Conservation (phyloP, 306 rosid genomes). For the Astragalus membranaceus region DNA sequence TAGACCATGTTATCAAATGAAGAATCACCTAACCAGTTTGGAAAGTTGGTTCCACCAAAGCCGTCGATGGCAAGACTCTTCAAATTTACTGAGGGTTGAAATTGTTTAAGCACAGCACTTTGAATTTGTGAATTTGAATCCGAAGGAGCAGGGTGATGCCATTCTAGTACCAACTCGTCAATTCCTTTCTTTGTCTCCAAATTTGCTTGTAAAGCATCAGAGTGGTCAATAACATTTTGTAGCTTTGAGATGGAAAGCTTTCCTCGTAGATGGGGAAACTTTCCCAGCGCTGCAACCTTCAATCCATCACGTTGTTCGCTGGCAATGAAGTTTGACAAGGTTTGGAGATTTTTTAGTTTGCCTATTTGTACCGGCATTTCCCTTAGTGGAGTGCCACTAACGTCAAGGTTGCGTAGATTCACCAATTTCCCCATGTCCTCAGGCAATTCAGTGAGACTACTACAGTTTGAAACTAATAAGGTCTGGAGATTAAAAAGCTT, state of each 20-base stretch:
- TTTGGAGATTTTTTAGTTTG: not conserved
- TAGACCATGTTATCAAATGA: not conserved
- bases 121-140: not conserved
- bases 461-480: not conserved
- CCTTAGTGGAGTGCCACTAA: not conserved
- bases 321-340: not conserved
- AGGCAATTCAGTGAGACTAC: not conserved
- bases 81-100: not conserved
- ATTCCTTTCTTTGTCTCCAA: not conserved
- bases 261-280: not conserved
- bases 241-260: not conserved
- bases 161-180: not conserved
- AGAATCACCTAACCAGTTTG: not conserved
- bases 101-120: not conserved
- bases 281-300: not conserved
- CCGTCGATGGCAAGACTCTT: not conserved
- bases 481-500: constrained; percentile 19
- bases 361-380: not conserved
- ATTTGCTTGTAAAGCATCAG: not conserved
- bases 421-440: not conserved
- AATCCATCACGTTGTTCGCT: not conserved
- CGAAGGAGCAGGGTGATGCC: not conserved
- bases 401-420: not conserved
- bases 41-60: not conserved
- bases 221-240: not conserved